These are phyloP conservation scores for Inga leiocalycina DNA, from an alignment of 306 rosid genomes.

Conservation along the genomic window DNA sequence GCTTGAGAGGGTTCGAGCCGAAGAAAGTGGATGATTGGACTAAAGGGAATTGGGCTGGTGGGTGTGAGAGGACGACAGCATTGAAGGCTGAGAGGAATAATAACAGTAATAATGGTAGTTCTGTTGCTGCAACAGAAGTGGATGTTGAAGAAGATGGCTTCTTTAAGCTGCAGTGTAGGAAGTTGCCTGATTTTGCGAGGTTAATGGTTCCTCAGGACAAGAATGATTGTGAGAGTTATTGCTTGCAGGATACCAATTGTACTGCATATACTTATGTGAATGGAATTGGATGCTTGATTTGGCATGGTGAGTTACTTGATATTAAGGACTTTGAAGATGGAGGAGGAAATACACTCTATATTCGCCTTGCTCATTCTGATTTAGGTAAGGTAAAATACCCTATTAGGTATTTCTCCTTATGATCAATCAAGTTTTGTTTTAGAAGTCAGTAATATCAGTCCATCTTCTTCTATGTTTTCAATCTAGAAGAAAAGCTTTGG, in stretches of 20 bases:
- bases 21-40: conserved; percentile 38
- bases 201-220: background rate
- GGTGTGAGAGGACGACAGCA: conserved; percentile 52
- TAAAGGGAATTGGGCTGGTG: conserved; percentile 44
- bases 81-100: conserved; percentile 44
- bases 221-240: conserved; percentile 37
- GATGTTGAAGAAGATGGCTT: conserved; percentile 58
- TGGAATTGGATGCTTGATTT: conserved; percentile 65
- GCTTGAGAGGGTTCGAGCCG: conserved; percentile 50
- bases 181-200: conserved; percentile 64
- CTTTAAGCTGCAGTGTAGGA: conserved; percentile 8
- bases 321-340: conserved; percentile 36
- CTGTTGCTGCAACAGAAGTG: conserved; percentile 12
- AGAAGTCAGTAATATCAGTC: background rate
- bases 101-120: conserved; percentile 20
- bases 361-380: conserved; percentile 60
- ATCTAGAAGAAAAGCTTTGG: background rate
- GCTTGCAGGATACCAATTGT: conserved; percentile 50
- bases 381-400: background rate
- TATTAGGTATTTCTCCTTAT: background rate
- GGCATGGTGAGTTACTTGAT: conserved; percentile 52
- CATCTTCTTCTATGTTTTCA: background rate
- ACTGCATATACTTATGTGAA: conserved; percentile 49
- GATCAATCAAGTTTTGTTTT: background rate
- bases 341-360: conserved; percentile 44